These are phyloP conservation scores for Setaria italica DNA, from an alignment of 202 grass and related monocot genomes.

Conservation along the genomic window DNA sequence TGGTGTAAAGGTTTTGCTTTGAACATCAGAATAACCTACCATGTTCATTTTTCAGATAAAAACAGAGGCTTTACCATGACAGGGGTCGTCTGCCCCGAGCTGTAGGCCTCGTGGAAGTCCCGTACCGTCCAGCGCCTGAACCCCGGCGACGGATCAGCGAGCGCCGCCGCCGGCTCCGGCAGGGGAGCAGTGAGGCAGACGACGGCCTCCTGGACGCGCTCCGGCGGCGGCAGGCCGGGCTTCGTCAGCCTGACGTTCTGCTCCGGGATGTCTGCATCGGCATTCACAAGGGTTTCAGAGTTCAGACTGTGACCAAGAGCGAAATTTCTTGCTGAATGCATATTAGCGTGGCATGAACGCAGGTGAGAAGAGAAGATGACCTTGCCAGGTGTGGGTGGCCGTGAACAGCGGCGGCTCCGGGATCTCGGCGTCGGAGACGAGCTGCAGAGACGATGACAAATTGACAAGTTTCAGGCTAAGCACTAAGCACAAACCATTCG, in stretches of 20 bases:
- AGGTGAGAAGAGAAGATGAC: conserved; percentile 9
- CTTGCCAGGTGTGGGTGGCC: conserved; percentile 56
- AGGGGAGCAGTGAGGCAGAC: conserved; percentile 55
- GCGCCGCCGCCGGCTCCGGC: conserved; percentile 36
- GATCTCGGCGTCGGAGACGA: conserved; percentile 76
- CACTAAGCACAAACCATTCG: not conserved
- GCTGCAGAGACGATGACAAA: conserved; percentile 45
- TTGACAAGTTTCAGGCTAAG: too few relatives aligned
- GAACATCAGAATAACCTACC: not conserved
- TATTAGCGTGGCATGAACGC: not conserved
- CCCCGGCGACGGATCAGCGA: not conserved
- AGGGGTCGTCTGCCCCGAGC: conserved; percentile 69
- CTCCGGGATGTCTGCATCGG: conserved; percentile 57
- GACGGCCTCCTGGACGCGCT: conserved; percentile 58
- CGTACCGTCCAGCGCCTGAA: conserved; percentile 66
- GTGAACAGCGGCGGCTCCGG: conserved; percentile 86
- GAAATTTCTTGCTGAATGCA: not conserved
- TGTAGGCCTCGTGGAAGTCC: conserved; percentile 72
- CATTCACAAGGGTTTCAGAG: not conserved
- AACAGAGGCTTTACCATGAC: conserved; percentile 49
- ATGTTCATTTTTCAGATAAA: not conserved
- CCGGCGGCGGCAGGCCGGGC: conserved; percentile 49
- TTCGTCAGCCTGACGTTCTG: conserved; percentile 63
- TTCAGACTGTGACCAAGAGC: not conserved
- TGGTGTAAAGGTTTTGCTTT: not conserved